Conservation (phyloP, 768 basidiomycete genomes). For the Kwoniella botswanensis region DNA sequence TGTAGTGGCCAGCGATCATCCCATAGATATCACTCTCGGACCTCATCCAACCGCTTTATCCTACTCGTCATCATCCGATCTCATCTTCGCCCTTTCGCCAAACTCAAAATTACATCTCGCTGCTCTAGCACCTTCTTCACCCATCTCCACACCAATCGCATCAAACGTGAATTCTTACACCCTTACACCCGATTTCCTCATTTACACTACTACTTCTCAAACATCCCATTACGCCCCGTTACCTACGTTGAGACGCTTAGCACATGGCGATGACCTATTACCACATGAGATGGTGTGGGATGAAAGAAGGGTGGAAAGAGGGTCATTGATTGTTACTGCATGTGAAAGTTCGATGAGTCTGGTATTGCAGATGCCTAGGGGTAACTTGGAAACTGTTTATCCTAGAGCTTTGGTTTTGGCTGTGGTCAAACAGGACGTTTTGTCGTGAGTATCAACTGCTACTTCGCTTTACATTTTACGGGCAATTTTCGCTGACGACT, state of each 20-base stretch:
- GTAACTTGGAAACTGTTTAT: slow-evolving; percentile 93
- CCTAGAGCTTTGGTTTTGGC: slow-evolving; percentile 89
- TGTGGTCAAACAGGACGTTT: slow-evolving; percentile 76
- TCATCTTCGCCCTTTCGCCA: slow-evolving; percentile 69
- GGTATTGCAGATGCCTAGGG: slow-evolving; percentile 95
- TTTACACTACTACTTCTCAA: slow-evolving; percentile 83
- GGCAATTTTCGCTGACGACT: no score
- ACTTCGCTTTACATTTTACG: background rate
- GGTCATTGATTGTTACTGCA: slow-evolving; percentile 83
- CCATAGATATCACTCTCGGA: slow-evolving; percentile 31
- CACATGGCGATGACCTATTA: slow-evolving; percentile 44
- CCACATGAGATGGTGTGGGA: slow-evolving; percentile 64
- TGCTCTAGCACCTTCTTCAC: slow-evolving; percentile 20
- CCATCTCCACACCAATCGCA: slow-evolving; percentile 42
- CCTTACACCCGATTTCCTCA: slow-evolving; percentile 71
- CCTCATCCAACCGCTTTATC: slow-evolving; percentile 35
- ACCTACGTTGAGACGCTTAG: slow-evolving; percentile 32
- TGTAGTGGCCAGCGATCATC: slow-evolving; percentile 24
- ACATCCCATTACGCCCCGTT: slow-evolving; percentile 76
- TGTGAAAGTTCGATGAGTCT: slow-evolving; percentile 86
- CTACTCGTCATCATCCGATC: slow-evolving; percentile 26
- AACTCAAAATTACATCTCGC: slow-evolving; percentile 68
- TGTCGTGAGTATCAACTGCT: slow-evolving; percentile 64
- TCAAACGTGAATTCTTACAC: slow-evolving; percentile 69
- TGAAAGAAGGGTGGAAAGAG: slow-evolving; percentile 81